Percentiles rank a stretch among this genome's conserved stretches.
phyloP scores from a whole-genome alignment of 805 yeast genomes.

The Metschnikowia kunwiensis region DNA sequence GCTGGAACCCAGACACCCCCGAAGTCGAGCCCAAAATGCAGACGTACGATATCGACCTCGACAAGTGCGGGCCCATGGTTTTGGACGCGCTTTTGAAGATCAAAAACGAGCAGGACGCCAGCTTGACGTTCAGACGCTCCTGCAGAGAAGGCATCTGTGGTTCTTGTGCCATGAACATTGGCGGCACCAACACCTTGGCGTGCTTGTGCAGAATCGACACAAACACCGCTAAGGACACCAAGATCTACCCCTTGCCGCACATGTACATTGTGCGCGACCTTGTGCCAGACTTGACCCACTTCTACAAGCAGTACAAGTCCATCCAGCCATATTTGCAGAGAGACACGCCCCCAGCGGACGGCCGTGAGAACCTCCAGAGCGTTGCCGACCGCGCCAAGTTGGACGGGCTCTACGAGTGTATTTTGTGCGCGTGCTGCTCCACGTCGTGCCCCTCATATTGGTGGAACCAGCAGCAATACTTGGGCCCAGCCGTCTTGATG shows the following conservation, averaged over 20 bases:
- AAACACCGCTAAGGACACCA: constrained; percentile 67
- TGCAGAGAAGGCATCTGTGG: constrained; percentile 99
- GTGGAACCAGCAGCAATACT: constrained; percentile 99
- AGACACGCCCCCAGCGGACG: constrained; percentile 74
- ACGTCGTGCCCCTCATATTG: constrained; percentile 99
- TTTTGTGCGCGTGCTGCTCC: constrained; percentile 97
- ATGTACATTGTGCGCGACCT: constrained; percentile 96
- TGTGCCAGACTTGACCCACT: constrained; percentile 96
- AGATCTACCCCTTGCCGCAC: constrained; percentile 96
- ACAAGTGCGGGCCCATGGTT: constrained; percentile 96
- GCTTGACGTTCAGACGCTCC: constrained; percentile 94
- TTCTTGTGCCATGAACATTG: constrained; percentile 99
- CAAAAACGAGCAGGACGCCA: constrained; percentile 94
- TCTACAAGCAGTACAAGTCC: constrained; percentile 97
- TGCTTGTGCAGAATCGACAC: constrained; percentile 92
- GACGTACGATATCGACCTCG: constrained; percentile 78
- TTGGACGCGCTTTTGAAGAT: constrained; percentile 91
- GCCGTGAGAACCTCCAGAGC: constrained; percentile 88
- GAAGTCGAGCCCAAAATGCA: constrained; percentile 86
- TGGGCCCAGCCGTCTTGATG: constrained; percentile 98
- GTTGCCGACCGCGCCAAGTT: constrained; percentile 91
- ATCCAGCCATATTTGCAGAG: constrained; percentile 96
- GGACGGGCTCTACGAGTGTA: constrained; percentile 97
- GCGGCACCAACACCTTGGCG: constrained; percentile 95
- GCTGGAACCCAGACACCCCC: constrained; percentile 98